Base-by-base conservation (phyloP, 257 asterid species). In the Fraxinus quadrangulata region DNA sequence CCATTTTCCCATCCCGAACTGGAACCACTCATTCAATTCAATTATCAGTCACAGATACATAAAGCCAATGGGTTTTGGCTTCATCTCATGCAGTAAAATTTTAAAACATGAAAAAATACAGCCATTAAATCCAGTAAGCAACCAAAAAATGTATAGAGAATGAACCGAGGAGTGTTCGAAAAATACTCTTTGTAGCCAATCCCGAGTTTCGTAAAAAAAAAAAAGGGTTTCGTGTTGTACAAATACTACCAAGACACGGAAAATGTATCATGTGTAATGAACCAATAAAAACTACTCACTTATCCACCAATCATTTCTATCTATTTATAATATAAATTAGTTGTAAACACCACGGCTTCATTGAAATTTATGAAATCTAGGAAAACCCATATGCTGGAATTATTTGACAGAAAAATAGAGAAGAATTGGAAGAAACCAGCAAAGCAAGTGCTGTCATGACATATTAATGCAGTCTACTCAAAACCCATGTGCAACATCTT, bases 401-500 rank as follows among this genome's bases (percentile, higher is more conserved):
- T 75, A 36, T 77, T 42, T 68, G n/a, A 47, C 81, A 77, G 73
- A 72, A 76, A 36, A 19, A 47, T 8, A 65, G 49, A 19, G 31
- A 77, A 59, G 30, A 71, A 56, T 56, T 6, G 66, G 54, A 76
- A 70, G 33, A 78, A 76, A 70, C 74, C 74, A 72, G 65, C 79
- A 37, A 24, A 72, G 45, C 54, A 61, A 66, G 26, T 33, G 30
- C 75, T 59, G 30, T 59, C 37, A 31, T 6, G 21, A 23, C 51
- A 51, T 36, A 21, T 40, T 39, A 28, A 54, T 73, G 74, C 8
- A 74, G 70, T 17, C 63, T 51, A 51, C 63, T 51, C 63, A 51
- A 51, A 51, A 51, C 13, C 81, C 89, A 85, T 84, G 86, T 84
- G 87, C 85, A 76, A 74, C 85, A 77, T 85, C 79, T 80, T 80